Evolutionary conservation across 768 basidiomycete species (phyloP), one percentile per base, ranked within the genome.

Genomic region (Amylocystis lapponica): DNA sequence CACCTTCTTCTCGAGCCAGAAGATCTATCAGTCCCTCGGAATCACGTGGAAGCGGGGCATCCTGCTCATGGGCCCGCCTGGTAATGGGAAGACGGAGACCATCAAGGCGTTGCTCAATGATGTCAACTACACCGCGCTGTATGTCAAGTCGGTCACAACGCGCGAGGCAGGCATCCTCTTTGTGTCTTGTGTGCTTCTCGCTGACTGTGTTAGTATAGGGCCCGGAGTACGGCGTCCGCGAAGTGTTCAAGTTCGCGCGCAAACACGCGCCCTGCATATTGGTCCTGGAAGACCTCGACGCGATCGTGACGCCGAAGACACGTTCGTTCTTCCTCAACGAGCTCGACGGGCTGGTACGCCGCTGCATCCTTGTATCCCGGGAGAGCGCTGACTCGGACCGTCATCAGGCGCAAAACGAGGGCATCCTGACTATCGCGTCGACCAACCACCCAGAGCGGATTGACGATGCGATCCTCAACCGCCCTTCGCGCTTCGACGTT

Each of bases 281-380:
- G 30, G 50, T 72, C 10, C 43, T 72, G 3, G 71, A 73, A 45
- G 71, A 72, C 43, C 54, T 71, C 8, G 71, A 73, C 45, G 60
- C 64, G 4, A 61, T 71, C 46, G 65, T 73, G 38, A 67, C 39
- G 27, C 59, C 66, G 27, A 35, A 50, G 16, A 65, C 68, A 34
- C 55, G 67, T 14, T 59, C 62, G 8, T 71, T 69, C 60, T 71
- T 72, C 61, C 56, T 72, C 31, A 71, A 70, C 47, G 64, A 71
- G 50, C 39, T 63, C 1, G 50, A 56, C 30, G 51, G 55, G 11
- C 51, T 53, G n/a, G 48, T 57, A 16, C 32, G 55, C 49, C n/a
- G n/a, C n/a, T 16, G 19, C 20, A 16, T 19, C 20, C 19, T 27
- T 31, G 23, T 21, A 7, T 37, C 12, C 20, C 23, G 9, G 6